These are phyloP conservation scores for Mycothermus thermophilus DNA, from an alignment of 495 filamentous ascomycete species.

Conservation along the genomic window DNA sequence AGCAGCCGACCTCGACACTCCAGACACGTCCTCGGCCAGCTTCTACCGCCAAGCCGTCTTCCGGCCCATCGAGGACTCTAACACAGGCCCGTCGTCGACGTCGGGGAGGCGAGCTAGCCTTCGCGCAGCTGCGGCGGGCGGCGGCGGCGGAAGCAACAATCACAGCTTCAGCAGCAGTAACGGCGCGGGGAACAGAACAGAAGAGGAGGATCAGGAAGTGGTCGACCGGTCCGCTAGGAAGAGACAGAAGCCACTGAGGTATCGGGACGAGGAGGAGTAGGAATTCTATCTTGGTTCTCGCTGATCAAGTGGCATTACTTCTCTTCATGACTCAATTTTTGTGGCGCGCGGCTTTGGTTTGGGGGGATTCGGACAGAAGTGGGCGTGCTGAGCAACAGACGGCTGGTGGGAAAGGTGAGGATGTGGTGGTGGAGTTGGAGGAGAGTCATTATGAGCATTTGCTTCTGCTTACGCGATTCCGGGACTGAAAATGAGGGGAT, in stretches of 20 bases:
- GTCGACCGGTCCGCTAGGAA: conserved; percentile 8
- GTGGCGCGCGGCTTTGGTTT: no score
- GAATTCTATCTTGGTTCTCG: conserved; percentile 3
- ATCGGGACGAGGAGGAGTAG: conserved; percentile 14
- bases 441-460: no score
- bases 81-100: no score
- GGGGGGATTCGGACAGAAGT: background rate
- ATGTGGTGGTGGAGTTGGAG: no score
- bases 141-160: background rate
- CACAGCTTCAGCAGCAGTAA: background rate
- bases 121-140: background rate
- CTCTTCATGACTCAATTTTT: no score
- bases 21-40: background rate
- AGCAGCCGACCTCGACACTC: conserved; percentile 5
- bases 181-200: background rate
- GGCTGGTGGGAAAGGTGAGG: no score
- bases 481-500: no score
- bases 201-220: conserved; percentile 8
- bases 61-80: conserved; percentile 8
- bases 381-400: no score
- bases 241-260: conserved; percentile 15
- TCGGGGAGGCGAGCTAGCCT: no score
- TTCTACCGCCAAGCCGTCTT: conserved; percentile 8
- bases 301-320: no score
- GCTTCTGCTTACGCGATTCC: no score